These are phyloP conservation scores for Diaporthe sp. DNA, from an alignment of 2,329 filamentous ascomycete genomes.

Conservation along the genomic window DNA sequence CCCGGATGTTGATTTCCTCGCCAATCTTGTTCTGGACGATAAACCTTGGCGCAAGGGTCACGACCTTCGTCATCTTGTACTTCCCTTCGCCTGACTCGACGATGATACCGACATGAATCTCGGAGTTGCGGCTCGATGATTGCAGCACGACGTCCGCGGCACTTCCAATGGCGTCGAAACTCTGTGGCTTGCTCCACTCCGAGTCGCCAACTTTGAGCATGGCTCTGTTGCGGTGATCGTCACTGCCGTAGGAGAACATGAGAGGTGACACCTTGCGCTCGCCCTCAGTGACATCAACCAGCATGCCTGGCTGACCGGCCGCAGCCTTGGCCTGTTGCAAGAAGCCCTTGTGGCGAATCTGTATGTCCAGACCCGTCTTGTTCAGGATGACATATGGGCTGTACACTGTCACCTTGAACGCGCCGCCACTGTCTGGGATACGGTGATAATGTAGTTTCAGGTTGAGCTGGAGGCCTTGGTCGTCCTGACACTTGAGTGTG, in stretches of 20 bases:
- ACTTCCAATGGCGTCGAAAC: conserved; percentile 97
- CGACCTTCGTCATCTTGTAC: conserved; percentile 96
- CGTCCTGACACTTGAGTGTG: conserved; percentile 85
- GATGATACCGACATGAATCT: conserved; percentile 92
- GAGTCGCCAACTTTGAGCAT: conserved; percentile 90
- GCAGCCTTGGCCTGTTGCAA: conserved; percentile 85
- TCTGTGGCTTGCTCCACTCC: conserved; percentile 96
- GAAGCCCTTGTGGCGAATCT: conserved; percentile 90
- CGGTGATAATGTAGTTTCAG: conserved; percentile 92
- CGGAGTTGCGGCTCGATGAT: conserved; percentile 77
- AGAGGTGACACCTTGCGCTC: conserved; percentile 86
- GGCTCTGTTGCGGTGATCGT: conserved; percentile 92
- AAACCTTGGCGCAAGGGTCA: conserved; percentile 92
- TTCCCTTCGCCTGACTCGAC: conserved; percentile 94
- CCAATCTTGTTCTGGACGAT: conserved; percentile 93
- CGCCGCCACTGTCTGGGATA: conserved; percentile 91
- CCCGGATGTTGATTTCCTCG: conserved; percentile 90
- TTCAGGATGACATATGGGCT: conserved; percentile 96
- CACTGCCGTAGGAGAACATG: conserved; percentile 94
- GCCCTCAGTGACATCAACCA: conserved; percentile 61
- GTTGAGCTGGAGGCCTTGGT: conserved; percentile 82
- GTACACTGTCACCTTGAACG: conserved; percentile 95
- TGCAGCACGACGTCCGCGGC: conserved; percentile 89
- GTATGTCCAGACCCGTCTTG: conserved; percentile 91
- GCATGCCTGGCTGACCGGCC: conserved; percentile 77